Conservation (phyloP, 2,329 filamentous ascomycete species). For the Xylariaceae sp. region DNA sequence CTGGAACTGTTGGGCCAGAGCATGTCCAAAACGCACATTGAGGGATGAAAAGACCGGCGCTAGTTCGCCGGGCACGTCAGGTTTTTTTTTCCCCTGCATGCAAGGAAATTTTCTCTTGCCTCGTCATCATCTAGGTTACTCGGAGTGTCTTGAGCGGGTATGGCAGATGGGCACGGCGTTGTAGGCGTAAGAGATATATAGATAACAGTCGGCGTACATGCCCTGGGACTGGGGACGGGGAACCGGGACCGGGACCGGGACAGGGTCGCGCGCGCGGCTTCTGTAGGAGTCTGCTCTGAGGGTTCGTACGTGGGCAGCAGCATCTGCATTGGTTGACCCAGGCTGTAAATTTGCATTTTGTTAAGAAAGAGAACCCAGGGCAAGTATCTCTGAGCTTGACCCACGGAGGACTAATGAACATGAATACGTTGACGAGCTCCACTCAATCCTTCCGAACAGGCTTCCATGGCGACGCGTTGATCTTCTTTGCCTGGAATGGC, state of each 20-base stretch:
- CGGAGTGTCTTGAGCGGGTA: constrained; percentile 33
- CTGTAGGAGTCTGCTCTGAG: constrained; percentile 21
- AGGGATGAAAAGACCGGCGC: constrained; percentile 50
- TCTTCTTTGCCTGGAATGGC: constrained; percentile 10
- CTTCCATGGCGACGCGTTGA: background rate
- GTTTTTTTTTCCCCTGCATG: constrained; percentile 9
- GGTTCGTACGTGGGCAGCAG: constrained; percentile 22
- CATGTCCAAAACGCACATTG: constrained; percentile 73
- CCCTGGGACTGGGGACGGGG: constrained; percentile 6
- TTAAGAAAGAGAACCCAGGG: constrained; percentile 10
- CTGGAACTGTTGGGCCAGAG: constrained; percentile 77
- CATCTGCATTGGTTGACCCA: constrained; percentile 29
- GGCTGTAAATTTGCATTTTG: constrained; percentile 23
- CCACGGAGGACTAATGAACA: constrained; percentile 12
- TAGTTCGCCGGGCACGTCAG: background rate
- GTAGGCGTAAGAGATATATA: constrained; percentile 36
- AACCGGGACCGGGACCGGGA: constrained; percentile 8
- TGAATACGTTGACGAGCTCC: constrained; percentile 9
- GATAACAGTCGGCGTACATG: constrained; percentile 32
- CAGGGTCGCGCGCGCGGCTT: constrained; percentile 20
- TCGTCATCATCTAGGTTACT: constrained; percentile 30
- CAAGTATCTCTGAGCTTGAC: constrained; percentile 15
- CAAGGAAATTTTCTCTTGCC: constrained; percentile 24
- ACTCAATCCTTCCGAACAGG: background rate
- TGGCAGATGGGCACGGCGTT: constrained; percentile 39